Evolutionary conservation across 768 basidiomycete species (phyloP), one percentile per base, ranked within the genome.

Genomic region (Mycena polygramma): DNA sequence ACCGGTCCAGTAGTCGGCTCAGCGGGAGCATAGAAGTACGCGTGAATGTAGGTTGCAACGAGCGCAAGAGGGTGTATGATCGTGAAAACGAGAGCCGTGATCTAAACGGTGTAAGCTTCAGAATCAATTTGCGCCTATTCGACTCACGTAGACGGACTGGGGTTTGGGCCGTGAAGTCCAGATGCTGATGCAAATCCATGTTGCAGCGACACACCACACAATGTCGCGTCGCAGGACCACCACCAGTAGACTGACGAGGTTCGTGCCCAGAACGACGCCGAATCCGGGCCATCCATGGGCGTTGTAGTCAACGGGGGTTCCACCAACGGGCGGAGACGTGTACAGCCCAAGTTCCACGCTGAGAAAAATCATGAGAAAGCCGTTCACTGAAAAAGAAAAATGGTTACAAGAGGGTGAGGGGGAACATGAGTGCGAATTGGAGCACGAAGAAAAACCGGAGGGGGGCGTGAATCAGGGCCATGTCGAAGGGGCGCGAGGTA

Each of bases 381-480:
- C 8, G 35, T 37, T n/a, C n/a, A 26, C 37, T n/a, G 52, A 0
- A 48, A 20, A n/a, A 52, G 57, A 22, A 14, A 11, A 45, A 37
- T 41, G 70, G 89, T 81, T 66, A 93, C 89, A 84, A 92, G 57
- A 88, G 89, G 74, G 78, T 86, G 63, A 86, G 75, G 0, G 88
- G 85, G 69, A 94, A 90, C 66, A 92, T 81, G 43, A 92, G 81
- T 5, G 80, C 80, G 35, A 91, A 77, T 3, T 89, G 87, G 2
- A 91, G 77, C 36, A 86, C 79, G 48, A 88, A 78, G 77, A 92
- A 92, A 68, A 95, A 90, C 4, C 94, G 86, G 62, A 97, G 83
- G 0, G 97, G 97, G 0, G 94, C 93, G 74, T 98, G 96, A 65
- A 98, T 94, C 73, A 97, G 90, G 0, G 91, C 85, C 41, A 89